A percentile compares a stretch with the other conserved stretches of the same genome.
phyloP scores from a whole-genome alignment of 345 rosid genomes.

The Isatis tinctoria region DNA sequence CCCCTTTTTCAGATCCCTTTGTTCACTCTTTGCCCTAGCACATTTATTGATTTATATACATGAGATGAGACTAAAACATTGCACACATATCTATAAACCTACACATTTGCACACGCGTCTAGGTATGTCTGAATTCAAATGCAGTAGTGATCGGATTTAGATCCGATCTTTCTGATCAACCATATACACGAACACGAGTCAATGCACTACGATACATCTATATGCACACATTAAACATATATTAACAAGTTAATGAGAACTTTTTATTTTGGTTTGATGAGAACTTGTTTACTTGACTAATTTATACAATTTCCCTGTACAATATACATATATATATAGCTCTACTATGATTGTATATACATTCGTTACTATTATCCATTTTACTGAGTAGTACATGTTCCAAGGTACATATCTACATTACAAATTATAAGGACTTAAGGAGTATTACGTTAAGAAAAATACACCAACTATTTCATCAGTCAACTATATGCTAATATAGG shows the following conservation, averaged over 20 bases:
- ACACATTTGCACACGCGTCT: neutral
- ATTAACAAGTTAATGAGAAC: neutral
- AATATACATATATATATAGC: neutral
- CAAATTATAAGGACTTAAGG: neutral
- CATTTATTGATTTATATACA: conserved; percentile 15
- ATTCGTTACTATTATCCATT: too few species aligned
- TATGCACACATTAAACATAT: neutral
- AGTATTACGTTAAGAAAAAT: neutral
- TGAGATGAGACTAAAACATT: neutral
- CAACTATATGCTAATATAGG: conserved; percentile 9
- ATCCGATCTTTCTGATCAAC: conserved; percentile 16
- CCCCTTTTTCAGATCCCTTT: conserved; percentile 21
- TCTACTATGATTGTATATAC: neutral
- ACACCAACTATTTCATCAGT: neutral
- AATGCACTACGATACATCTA: neutral
- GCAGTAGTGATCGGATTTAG: conserved; percentile 18
- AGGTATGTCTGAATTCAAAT: conserved; percentile 20
- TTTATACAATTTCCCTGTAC: neutral
- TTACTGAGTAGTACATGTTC: neutral
- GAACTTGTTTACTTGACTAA: neutral
- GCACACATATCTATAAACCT: conserved; percentile 13
- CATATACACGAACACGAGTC: neutral
- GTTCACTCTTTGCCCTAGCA: conserved; percentile 32
- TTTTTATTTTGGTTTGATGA: too few species aligned
- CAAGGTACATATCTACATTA: neutral